These are phyloP conservation scores for Trichocladium antarcticum DNA, from an alignment of 495 filamentous ascomycete genomes.

Conservation along the genomic window DNA sequence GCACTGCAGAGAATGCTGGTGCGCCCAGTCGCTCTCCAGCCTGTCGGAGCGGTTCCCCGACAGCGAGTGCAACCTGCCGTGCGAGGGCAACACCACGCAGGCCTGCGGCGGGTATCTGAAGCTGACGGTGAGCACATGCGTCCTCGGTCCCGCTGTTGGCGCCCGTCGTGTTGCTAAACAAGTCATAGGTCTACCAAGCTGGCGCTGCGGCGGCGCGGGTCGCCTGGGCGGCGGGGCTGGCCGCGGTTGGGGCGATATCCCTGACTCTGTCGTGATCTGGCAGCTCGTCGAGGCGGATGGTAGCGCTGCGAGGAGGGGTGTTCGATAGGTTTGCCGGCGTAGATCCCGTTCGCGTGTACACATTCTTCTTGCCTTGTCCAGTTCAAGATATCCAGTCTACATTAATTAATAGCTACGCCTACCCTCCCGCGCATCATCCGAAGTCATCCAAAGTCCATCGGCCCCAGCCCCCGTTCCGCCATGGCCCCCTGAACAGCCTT, in stretches of 20 bases:
- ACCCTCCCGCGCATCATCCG: too few relatives aligned
- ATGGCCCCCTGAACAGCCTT: conserved; percentile 50
- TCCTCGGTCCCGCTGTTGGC: too few relatives aligned
- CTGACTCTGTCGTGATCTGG: neutral
- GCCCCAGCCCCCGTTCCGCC: conserved; percentile 50
- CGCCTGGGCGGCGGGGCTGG: neutral
- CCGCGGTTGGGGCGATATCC: neutral
- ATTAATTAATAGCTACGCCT: too few relatives aligned
- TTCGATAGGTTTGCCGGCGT: neutral
- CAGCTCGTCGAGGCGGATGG: neutral
- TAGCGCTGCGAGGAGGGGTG: too few relatives aligned
- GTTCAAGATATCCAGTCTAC: neutral
- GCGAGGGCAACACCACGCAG: conserved; percentile 33
- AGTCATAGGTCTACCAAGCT: conserved; percentile 10
- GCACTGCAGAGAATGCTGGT: conserved; percentile 49
- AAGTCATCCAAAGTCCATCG: conserved; percentile 41
- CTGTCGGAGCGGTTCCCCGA: conserved; percentile 28
- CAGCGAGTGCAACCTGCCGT: conserved; percentile 31
- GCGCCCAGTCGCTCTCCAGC: conserved; percentile 27
- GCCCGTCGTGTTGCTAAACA: neutral
- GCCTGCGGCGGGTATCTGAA: conserved; percentile 37
- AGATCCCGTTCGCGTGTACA: conserved; percentile 1
- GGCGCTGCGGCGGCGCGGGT: conserved; percentile 1
- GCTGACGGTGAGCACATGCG: conserved; percentile 20
- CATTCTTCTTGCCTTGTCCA: neutral